Percentiles rank a stretch among this genome's conserved stretches.
Conservation (phyloP, 768 basidiomycete genomes). For the Lentinula detonsa region DNA sequence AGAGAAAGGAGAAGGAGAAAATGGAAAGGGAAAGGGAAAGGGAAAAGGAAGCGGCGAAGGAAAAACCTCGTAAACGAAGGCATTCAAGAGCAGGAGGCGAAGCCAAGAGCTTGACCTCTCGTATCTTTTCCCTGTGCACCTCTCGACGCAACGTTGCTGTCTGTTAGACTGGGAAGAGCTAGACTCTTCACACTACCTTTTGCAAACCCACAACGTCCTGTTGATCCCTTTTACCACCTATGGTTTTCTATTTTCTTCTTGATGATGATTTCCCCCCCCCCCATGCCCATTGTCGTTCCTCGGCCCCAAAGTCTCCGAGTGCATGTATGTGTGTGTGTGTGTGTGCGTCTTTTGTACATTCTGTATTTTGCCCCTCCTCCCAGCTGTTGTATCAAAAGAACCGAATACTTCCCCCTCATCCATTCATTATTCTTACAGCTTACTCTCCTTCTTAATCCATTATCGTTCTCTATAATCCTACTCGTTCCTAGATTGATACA, state of each 20-base stretch:
- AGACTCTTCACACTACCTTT: not conserved
- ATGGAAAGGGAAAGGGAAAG: not conserved
- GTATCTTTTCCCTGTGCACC: not conserved
- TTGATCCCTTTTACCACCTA: too few relatives aligned
- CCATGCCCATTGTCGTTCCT: not conserved
- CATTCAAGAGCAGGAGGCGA: not conserved
- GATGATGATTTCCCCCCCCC: not conserved
- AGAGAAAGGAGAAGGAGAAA: not conserved
- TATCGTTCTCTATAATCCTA: slow-evolving; percentile 1
- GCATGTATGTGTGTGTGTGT: not conserved
- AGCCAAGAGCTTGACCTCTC: not conserved
- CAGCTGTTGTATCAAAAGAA: not conserved
- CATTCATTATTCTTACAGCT: slow-evolving; percentile 4
- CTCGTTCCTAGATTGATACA: not conserved
- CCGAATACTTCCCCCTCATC: too few relatives aligned
- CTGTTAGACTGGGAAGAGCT: not conserved
- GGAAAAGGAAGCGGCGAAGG: not conserved
- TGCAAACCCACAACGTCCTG: too few relatives aligned
- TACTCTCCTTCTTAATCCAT: not conserved
- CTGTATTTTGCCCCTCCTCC: not conserved
- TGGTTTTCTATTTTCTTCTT: not conserved
- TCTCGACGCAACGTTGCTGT: not conserved
- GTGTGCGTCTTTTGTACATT: not conserved
- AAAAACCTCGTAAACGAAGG: not conserved
- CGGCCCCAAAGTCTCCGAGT: not conserved